These are phyloP conservation scores for Bipolaris victoriae DNA, from an alignment of 2,329 filamentous ascomycete species.

Conservation along the genomic window DNA sequence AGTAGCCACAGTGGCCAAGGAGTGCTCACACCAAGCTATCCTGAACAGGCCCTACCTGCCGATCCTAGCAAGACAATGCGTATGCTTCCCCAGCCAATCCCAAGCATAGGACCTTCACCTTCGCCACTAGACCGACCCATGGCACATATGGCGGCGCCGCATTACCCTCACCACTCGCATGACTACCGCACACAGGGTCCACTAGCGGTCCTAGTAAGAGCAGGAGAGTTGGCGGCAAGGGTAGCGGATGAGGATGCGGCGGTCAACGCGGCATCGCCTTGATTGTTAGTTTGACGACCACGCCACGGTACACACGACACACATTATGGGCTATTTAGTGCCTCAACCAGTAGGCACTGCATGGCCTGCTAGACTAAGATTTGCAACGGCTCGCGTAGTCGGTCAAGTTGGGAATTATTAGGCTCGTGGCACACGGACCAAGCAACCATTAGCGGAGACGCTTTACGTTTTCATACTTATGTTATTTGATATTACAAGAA, in stretches of 20 bases:
- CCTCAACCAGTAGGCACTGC: neutral
- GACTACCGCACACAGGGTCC: slow-evolving; percentile 45
- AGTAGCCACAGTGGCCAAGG: slow-evolving; percentile 37
- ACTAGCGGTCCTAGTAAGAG: slow-evolving; percentile 47
- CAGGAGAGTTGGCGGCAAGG: slow-evolving; percentile 46
- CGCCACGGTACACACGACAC: slow-evolving; percentile 5
- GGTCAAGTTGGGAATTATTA: slow-evolving; percentile 1
- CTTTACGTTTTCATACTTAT: slow-evolving; percentile 14
- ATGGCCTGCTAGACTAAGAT: neutral
- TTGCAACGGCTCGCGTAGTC: neutral
- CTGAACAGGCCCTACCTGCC: slow-evolving; percentile 26
- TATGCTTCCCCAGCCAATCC: slow-evolving; percentile 48
- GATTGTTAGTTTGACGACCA: slow-evolving; percentile 13
- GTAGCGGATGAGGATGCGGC: slow-evolving; percentile 40
- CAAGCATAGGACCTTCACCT: slow-evolving; percentile 34
- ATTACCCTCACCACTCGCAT: slow-evolving; percentile 26
- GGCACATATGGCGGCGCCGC: slow-evolving; percentile 18
- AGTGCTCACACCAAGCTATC: slow-evolving; percentile 16
- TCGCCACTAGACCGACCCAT: slow-evolving; percentile 42
- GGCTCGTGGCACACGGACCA: slow-evolving; percentile 2
- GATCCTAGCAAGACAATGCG: slow-evolving; percentile 45
- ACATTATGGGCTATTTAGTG: neutral
- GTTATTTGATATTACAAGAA: slow-evolving; percentile 16
- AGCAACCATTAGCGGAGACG: slow-evolving; percentile 4
- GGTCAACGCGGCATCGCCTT: slow-evolving; percentile 31